phyloP scores from a whole-genome alignment of 176 grass and related monocot genomes.

The Dendrocalamus sinicus region DNA sequence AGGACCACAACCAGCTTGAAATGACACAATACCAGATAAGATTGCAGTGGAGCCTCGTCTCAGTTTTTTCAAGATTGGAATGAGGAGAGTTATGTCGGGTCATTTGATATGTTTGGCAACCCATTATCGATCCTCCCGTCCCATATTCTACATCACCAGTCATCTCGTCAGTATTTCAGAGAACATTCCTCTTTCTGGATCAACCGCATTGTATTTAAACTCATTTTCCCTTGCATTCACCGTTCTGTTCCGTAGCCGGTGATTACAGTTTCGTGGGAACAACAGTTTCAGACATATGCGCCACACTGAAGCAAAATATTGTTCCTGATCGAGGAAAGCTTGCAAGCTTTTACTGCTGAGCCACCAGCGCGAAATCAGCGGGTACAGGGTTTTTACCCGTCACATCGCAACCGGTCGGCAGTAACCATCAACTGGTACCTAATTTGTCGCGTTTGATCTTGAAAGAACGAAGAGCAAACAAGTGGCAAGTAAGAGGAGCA shows the following conservation, averaged over 20 bases:
- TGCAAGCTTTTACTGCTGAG: neutral
- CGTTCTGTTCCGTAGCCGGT: neutral
- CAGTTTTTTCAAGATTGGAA: conserved; percentile 49
- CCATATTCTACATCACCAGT: neutral
- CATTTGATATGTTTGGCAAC: neutral
- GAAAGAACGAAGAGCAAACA: neutral
- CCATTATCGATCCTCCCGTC: neutral
- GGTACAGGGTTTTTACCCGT: conserved; percentile 31
- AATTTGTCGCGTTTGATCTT: neutral
- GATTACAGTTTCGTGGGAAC: neutral
- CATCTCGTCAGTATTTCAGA: conserved; percentile 29
- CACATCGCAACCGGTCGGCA: conserved; percentile 34
- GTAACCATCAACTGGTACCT: conserved; percentile 22
- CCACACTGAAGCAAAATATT: neutral
- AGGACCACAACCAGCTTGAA: conserved; percentile 37
- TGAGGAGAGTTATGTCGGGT: neutral
- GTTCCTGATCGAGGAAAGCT: neutral
- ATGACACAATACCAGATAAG: conserved; percentile 44
- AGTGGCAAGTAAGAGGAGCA: neutral
- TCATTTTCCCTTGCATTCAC: neutral
- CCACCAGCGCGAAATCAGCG: neutral
- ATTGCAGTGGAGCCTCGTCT: conserved; percentile 27
- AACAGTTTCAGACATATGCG: neutral
- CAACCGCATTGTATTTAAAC: neutral
- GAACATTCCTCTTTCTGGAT: conserved; percentile 30